Conservation (phyloP, 345 rosid genomes). For the Hypericum perforatum region DNA sequence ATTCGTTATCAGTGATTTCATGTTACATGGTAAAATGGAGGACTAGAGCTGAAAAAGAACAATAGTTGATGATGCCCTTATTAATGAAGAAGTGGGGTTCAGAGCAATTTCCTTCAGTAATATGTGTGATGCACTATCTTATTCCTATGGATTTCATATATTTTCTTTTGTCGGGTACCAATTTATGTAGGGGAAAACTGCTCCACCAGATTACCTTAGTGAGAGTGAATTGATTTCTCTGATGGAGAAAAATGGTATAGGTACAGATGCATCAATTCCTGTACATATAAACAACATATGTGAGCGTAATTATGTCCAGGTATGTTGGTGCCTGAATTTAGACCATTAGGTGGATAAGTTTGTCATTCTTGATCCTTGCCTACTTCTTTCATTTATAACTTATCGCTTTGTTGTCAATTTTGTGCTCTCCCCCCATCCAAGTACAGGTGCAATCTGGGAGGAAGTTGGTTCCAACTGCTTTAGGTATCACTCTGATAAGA, state of each 20-base stretch:
- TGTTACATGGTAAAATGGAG: not conserved
- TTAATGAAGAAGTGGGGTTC: too few relatives aligned
- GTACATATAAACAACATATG: constrained; percentile 93
- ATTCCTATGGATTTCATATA: constrained; percentile 1
- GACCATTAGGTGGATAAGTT: too few relatives aligned
- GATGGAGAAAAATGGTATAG: constrained; percentile 94
- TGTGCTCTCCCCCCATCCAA: constrained; percentile 11
- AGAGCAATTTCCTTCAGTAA: too few relatives aligned
- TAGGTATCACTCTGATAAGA: constrained; percentile 81
- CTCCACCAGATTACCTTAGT: constrained; percentile 75
- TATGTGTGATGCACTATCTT: not conserved
- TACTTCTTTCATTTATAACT: not conserved
- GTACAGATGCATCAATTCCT: constrained; percentile 95
- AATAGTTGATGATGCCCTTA: too few relatives aligned
- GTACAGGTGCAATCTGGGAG: constrained; percentile 79
- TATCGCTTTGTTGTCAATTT: not conserved
- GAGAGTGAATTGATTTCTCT: constrained; percentile 94
- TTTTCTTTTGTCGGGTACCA: constrained; percentile 1
- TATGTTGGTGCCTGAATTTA: constrained; percentile 7
- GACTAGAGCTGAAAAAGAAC: too few relatives aligned
- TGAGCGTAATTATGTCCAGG: constrained; percentile 96
- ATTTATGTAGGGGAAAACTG: constrained; percentile 56
- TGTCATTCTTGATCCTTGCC: not conserved
- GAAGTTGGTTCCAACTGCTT: constrained; percentile 80
- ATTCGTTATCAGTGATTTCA: not conserved